These are phyloP conservation scores for Fusarium subglutinans DNA, from an alignment of 2,329 filamentous ascomycete species.

Conservation along the genomic window DNA sequence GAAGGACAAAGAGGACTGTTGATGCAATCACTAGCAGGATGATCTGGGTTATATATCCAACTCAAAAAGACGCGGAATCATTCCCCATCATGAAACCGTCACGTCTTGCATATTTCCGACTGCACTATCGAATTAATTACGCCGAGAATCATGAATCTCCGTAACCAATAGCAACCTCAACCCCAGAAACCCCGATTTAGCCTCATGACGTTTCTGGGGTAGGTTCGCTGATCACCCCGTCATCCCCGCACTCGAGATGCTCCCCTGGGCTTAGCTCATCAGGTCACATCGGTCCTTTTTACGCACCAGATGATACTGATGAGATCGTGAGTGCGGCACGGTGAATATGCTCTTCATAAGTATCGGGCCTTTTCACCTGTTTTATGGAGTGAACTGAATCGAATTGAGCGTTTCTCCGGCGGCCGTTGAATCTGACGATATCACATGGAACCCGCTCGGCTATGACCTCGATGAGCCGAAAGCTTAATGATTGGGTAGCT, in stretches of 20 bases:
- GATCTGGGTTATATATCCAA: not conserved
- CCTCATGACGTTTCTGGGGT: slow-evolving; percentile 18
- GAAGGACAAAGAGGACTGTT: not conserved
- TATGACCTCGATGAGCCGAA: not conserved
- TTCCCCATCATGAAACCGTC: not conserved
- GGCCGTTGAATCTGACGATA: not conserved
- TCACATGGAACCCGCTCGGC: not conserved
- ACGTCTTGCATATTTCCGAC: not conserved
- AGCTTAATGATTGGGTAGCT: not conserved
- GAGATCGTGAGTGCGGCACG: not conserved
- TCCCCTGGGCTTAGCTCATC: slow-evolving; percentile 15
- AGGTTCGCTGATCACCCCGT: slow-evolving; percentile 1
- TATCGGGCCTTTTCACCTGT: slow-evolving; percentile 11
- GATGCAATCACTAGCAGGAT: too few relatives aligned
- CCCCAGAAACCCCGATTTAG: slow-evolving; percentile 5
- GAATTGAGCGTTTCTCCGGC: not conserved
- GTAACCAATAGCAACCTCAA: not conserved
- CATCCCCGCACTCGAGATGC: slow-evolving; percentile 16
- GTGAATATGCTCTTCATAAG: not conserved
- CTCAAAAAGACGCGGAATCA: not conserved
- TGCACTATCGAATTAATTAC: slow-evolving; percentile 4
- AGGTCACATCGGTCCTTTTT: slow-evolving; percentile 26
- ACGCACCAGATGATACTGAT: not conserved
- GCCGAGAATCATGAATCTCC: not conserved
- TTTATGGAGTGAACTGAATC: not conserved